Evolutionary conservation across 1,284 basidiomycete genomes (phyloP), one percentile per base, ranked within the genome.

Genomic region (Serendipita sp.): DNA sequence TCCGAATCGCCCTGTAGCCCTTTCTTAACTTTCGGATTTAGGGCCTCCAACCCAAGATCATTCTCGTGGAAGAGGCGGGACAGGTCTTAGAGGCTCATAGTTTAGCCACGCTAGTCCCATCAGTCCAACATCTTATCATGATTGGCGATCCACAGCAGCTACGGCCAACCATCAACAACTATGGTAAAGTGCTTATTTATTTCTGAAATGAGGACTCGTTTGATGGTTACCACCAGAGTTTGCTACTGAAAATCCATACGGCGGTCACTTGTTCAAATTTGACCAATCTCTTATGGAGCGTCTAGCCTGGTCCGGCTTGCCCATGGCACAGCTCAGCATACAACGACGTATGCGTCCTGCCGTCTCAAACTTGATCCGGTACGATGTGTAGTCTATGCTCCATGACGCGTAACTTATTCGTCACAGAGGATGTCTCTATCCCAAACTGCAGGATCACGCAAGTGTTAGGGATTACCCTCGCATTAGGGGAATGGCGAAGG

Each of bases 41-140:
- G 81, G 76, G 78, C 1, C 66, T 84, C 3, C 70, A 71, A 4
- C 82, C 82, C 0, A 77, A 76, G 45, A 78, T 84, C 3, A 68
- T 85, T 64, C 71, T 85, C 38, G 79, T 85, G 1, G 83, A 85
- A 70, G 87, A 89, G 69, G 87, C 87, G 0, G 87, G 87, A 0
- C 87, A 89, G 72, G 85, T 89, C 0, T 75, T 89, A 13, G 87
- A 89, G 71, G 82, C 86, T 1, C 42, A 63, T 62, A 6, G 17
- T n/a, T 49, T 22, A 42, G n/a, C 30, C 3, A 43, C 3, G 17
- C 22, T 32, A 5, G 15, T 30, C 30, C 47, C 6, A 32, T 63
- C 47, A 6, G 10, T 22, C 43, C 49, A 60, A n/a, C 47, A 62
- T 53, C 13, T 45, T 60, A 38, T 61, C 5, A 35, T 43, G 12